These are phyloP conservation scores for Gaeumannomyces tritici DNA, from an alignment of 2,329 filamentous ascomycete genomes.

Conservation along the genomic window DNA sequence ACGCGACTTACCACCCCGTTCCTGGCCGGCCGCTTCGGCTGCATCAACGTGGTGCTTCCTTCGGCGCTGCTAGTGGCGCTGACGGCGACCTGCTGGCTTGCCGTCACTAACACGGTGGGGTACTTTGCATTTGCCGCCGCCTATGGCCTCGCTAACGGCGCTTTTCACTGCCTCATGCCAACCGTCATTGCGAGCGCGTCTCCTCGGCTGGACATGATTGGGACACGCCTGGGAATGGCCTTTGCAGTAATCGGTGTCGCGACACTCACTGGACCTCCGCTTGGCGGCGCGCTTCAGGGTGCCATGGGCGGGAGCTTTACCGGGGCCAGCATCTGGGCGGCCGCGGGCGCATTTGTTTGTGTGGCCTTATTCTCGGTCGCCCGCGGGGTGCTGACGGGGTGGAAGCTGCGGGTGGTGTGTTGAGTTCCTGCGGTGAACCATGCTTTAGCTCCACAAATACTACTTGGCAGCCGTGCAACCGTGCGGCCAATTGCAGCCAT, in stretches of 20 bases:
- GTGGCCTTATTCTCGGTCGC: not conserved
- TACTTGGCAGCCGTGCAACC: too few relatives aligned
- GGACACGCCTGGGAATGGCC: not conserved
- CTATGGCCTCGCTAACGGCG: conserved; percentile 32
- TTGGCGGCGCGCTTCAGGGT: conserved; percentile 3
- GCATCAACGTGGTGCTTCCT: conserved; percentile 21
- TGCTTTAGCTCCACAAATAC: not conserved
- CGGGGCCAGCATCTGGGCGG: conserved; percentile 1
- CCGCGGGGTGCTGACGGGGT: conserved; percentile 8
- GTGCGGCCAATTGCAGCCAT: too few relatives aligned
- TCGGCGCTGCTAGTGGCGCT: conserved; percentile 41
- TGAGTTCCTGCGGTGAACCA: not conserved
- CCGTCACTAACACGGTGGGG: conserved; percentile 26
- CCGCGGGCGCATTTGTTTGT: not conserved
- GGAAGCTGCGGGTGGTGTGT: not conserved
- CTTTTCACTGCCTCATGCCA: conserved; percentile 10
- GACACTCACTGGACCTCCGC: conserved; percentile 1
- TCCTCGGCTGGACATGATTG: conserved; percentile 1
- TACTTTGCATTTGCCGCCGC: conserved; percentile 34
- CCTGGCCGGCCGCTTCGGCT: conserved; percentile 10
- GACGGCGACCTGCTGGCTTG: conserved; percentile 42
- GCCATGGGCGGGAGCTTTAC: conserved; percentile 3
- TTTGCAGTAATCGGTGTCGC: not conserved
- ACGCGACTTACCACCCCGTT: conserved; percentile 16
- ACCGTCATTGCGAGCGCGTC: conserved; percentile 10